Evolutionary conservation across 2,329 filamentous ascomycete genomes (phyloP).

Genomic region (Pseudogymnoascus sp.): DNA sequence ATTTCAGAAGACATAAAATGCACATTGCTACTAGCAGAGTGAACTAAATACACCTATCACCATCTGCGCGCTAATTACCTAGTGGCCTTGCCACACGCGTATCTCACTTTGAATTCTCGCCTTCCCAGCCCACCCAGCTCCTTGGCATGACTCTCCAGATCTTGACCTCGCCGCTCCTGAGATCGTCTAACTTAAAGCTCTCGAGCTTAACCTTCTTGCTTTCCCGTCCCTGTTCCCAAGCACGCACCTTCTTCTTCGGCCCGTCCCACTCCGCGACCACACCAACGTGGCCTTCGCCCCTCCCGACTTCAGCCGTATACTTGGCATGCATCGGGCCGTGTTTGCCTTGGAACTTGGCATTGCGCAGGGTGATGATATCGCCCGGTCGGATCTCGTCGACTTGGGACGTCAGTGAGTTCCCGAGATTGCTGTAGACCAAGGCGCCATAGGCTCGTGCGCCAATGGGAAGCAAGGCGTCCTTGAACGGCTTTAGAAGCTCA

Average conservation of each 20-base stretch:
- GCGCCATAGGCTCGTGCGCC: conserved; percentile 88
- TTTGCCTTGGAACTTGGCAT: conserved; percentile 90
- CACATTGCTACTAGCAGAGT: conserved; percentile 5
- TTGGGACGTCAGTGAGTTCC: conserved; percentile 84
- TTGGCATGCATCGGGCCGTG: conserved; percentile 93
- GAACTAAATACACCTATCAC: neutral
- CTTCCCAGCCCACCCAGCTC: conserved; percentile 86
- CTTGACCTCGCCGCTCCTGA: conserved; percentile 89
- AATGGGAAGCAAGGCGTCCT: conserved; percentile 70
- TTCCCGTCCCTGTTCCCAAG: conserved; percentile 92
- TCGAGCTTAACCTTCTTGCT: conserved; percentile 89
- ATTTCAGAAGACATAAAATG: neutral
- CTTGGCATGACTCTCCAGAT: conserved; percentile 94
- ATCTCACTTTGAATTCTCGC: conserved; percentile 39
- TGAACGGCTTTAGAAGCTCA: conserved; percentile 68
- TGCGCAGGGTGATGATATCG: conserved; percentile 87
- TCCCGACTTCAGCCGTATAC: conserved; percentile 82
- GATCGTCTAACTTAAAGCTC: conserved; percentile 87
- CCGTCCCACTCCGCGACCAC: conserved; percentile 96
- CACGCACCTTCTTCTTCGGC: conserved; percentile 93
- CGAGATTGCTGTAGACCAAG: conserved; percentile 87
- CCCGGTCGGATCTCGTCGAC: conserved; percentile 89
- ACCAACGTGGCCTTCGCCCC: conserved; percentile 75
- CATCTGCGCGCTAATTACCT: neutral
- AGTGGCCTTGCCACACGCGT: neutral